phyloP scores from a whole-genome alignment of 179 eudicot genomes.

The Sideroxylon spinosum region DNA sequence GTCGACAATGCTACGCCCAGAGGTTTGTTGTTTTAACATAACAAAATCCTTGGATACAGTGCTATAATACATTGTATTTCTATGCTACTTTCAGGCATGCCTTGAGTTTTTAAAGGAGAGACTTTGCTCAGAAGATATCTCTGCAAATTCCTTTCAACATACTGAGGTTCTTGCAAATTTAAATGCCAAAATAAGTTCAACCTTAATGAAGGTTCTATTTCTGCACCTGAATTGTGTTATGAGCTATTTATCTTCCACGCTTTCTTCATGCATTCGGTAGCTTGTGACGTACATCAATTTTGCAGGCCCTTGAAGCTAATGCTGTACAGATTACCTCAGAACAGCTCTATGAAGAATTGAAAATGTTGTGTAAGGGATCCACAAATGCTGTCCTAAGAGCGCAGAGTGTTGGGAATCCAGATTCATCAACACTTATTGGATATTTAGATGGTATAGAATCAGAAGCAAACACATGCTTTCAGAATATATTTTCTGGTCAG shows the following conservation, averaged over 20 bases:
- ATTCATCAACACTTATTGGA: conserved; percentile 40
- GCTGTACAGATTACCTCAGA: conserved; percentile 32
- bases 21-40: neutral
- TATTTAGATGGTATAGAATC: conserved; percentile 64
- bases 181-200: conserved; percentile 37
- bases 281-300: neutral
- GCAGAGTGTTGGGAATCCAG: conserved; percentile 43
- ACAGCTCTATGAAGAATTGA: conserved; percentile 61
- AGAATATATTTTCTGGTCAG: conserved; percentile 70
- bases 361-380: conserved; percentile 36
- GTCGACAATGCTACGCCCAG: too few relatives aligned
- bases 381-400: conserved; percentile 33
- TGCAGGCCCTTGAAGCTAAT: conserved; percentile 75
- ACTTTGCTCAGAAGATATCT: conserved; percentile 35
- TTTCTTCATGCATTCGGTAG: neutral
- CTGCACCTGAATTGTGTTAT: neutral
- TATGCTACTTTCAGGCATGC: conserved; percentile 56
- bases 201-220: conserved; percentile 59
- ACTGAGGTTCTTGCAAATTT: conserved; percentile 38
- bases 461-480: conserved; percentile 78
- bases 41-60: neutral
- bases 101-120: conserved; percentile 60
- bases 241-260: neutral
- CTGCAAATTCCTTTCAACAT: conserved; percentile 37
- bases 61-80: neutral